Conservation (phyloP, 345 rosid species). For the Geranium rotundifolium region DNA sequence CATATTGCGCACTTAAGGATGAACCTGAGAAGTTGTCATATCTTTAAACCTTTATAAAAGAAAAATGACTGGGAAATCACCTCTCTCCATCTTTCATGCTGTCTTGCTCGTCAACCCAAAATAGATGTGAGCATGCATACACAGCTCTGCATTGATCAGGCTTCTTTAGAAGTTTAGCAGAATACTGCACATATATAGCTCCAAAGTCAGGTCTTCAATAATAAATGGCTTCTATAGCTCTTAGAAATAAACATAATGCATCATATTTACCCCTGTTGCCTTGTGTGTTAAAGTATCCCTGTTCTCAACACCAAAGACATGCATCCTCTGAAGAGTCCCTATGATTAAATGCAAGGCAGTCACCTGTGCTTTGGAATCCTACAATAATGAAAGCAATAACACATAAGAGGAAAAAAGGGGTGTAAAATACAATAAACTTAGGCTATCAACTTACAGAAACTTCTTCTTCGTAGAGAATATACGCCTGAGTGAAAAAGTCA, state of each 20-base stretch:
- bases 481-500: conserved; percentile 99
- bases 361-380: conserved; percentile 95
- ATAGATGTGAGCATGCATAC: conserved; percentile 86
- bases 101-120: conserved; percentile 89
- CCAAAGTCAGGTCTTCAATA: conserved; percentile 12
- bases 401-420: background rate
- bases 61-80: conserved; percentile 24
- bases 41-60: background rate
- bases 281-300: conserved; percentile 95
- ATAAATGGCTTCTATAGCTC: conserved; percentile 4
- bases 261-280: conserved; percentile 75
- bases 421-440: background rate
- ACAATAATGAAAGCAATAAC: conserved; percentile 14
- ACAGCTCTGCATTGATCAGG: conserved; percentile 99
- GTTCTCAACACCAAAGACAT: conserved; percentile 93
- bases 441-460: conserved; percentile 58
- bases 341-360: conserved; percentile 81
- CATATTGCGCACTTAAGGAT: background rate
- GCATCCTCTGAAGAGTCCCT: conserved; percentile 98
- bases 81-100: conserved; percentile 86
- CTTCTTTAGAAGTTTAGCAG: conserved; percentile 95
- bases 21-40: background rate
- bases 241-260: conserved; percentile 6
- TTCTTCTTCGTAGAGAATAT: conserved; percentile 93
- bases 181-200: conserved; percentile 51